Percentiles rank a stretch among this genome's conserved stretches.
Evolutionary conservation across 768 basidiomycete genomes (phyloP).

Genomic region (Gloeophyllum trabeum): DNA sequence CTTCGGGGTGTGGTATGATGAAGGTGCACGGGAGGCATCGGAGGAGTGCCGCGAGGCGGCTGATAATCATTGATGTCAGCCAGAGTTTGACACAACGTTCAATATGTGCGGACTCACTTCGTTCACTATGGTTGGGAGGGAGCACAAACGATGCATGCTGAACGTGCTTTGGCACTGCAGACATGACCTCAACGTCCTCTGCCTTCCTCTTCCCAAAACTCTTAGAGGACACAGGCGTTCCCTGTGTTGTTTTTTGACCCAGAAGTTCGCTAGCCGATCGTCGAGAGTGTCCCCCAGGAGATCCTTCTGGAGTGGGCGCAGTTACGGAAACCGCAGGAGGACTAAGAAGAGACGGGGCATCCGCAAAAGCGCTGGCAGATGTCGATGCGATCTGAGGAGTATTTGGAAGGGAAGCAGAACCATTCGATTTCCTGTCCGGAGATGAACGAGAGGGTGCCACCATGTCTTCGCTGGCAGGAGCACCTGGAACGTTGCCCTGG

Average conservation of each 20-base stretch:
- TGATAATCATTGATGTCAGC: background rate
- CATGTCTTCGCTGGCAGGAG: background rate
- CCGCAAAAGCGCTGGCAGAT: background rate
- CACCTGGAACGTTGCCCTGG: background rate
- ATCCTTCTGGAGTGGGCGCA: background rate
- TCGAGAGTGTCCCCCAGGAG: background rate
- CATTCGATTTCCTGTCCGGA: background rate
- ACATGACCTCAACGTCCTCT: background rate
- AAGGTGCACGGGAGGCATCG: constrained; percentile 47
- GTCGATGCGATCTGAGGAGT: background rate
- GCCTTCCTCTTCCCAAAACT: background rate
- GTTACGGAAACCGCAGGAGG: background rate
- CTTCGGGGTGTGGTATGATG: constrained; percentile 56
- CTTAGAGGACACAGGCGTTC: background rate
- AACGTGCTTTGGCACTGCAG: background rate
- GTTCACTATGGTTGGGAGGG: background rate
- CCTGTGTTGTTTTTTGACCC: background rate
- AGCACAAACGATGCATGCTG: background rate
- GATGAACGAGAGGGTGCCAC: background rate
- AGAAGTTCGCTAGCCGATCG: background rate
- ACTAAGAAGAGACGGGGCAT: background rate
- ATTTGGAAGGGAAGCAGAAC: background rate
- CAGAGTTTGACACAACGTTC: background rate
- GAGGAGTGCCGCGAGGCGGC: constrained; percentile 5
- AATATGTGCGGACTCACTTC: background rate